Conservation (phyloP, 2,329 filamentous ascomycete species). For the Sporothrix phasma region DNA sequence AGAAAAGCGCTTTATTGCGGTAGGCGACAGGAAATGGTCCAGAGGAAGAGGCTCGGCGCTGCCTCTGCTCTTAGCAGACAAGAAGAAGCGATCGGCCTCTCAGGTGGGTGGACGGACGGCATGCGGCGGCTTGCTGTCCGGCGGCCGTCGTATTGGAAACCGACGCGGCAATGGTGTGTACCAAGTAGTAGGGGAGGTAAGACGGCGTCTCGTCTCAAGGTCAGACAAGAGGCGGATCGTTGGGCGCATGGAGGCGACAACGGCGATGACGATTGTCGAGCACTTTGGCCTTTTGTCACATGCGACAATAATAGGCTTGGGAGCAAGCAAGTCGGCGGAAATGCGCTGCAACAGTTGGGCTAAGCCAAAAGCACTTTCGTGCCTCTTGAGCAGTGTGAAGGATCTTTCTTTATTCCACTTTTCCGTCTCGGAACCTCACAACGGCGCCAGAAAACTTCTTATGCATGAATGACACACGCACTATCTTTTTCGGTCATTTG, state of each 20-base stretch:
- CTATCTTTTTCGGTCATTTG: neutral
- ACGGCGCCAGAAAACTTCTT: neutral
- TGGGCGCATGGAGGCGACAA: neutral
- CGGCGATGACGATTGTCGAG: slow-evolving; percentile 12
- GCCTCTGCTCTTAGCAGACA: neutral
- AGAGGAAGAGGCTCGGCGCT: neutral
- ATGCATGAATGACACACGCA: neutral
- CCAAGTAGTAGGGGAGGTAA: neutral
- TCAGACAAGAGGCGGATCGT: neutral
- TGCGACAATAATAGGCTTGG: slow-evolving; percentile 12
- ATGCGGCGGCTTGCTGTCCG: neutral
- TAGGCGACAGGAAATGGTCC: neutral
- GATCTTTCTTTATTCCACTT: neutral
- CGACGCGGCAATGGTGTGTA: neutral
- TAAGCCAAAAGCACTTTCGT: too few relatives aligned
- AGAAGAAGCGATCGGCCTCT: neutral
- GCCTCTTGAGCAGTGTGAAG: neutral
- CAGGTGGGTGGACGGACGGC: neutral
- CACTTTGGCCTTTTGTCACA: slow-evolving; percentile 11
- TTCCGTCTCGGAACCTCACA: neutral
- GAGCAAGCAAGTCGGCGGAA: neutral
- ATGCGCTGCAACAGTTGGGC: neutral
- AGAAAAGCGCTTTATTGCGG: neutral
- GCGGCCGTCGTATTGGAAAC: neutral
- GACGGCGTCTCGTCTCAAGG: neutral